Conservation (phyloP, 2,329 filamentous ascomycete species). For the Claviceps quebecensis region DNA sequence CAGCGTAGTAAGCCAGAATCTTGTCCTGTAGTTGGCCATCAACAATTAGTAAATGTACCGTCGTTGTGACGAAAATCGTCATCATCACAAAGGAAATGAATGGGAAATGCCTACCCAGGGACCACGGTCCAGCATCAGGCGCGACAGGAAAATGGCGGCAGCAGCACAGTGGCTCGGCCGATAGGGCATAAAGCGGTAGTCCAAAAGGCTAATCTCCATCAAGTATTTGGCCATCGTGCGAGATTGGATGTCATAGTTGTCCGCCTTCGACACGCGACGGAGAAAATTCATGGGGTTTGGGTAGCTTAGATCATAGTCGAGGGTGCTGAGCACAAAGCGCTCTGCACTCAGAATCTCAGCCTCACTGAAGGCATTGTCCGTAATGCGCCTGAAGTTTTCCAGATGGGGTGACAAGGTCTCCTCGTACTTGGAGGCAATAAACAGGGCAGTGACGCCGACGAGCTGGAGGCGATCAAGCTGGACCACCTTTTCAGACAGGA, state of each 20-base stretch:
- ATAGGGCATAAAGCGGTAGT: conserved; percentile 85
- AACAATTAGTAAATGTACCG: conserved; percentile 14
- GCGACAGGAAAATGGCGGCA: conserved; percentile 86
- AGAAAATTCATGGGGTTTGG: conserved; percentile 99
- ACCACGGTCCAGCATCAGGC: conserved; percentile 78
- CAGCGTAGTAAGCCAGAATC: conserved; percentile 79
- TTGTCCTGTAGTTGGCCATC: conserved; percentile 43
- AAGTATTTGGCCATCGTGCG: conserved; percentile 95
- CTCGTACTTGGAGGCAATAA: conserved; percentile 98
- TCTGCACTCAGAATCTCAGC: conserved; percentile 95
- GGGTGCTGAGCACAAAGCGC: conserved; percentile 76
- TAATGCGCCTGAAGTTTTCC: conserved; percentile 90
- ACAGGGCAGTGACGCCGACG: conserved; percentile 97
- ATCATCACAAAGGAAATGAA: neutral
- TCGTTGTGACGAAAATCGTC: neutral
- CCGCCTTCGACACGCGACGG: conserved; percentile 94
- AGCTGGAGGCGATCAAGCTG: conserved; percentile 92
- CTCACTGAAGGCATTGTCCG: conserved; percentile 91
- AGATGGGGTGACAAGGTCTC: conserved; percentile 95
- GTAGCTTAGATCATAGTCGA: conserved; percentile 96
- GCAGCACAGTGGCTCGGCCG: conserved; percentile 84
- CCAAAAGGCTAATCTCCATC: conserved; percentile 89
- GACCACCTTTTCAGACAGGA: conserved; percentile 88
- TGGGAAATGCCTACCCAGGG: conserved; percentile 56
- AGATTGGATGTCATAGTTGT: conserved; percentile 97